Conservation (phyloP, 352 stramenopile species). For the Globisporangium spiculum region DNA sequence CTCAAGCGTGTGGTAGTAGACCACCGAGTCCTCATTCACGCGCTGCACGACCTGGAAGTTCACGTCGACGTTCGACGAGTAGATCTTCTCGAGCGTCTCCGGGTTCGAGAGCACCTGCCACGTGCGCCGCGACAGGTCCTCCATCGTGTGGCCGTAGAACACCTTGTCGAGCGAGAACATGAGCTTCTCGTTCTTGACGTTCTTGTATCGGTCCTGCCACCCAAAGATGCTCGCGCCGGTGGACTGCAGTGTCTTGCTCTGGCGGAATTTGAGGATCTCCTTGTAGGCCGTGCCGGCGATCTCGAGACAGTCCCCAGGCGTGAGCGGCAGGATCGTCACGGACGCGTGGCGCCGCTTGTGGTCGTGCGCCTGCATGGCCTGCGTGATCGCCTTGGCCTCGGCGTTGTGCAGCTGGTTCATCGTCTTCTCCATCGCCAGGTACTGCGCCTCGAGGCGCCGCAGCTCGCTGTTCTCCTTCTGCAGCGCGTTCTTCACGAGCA, state of each 20-base stretch:
- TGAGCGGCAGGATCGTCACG: slow-evolving; percentile 42
- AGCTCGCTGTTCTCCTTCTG: slow-evolving; percentile 58
- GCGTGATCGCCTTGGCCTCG: slow-evolving; percentile 38
- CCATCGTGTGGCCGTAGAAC: slow-evolving; percentile 33
- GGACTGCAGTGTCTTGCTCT: slow-evolving; percentile 39
- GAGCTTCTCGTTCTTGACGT: slow-evolving; percentile 47
- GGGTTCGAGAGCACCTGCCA: slow-evolving; percentile 55
- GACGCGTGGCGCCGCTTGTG: slow-evolving; percentile 19
- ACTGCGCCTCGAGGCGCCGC: slow-evolving; percentile 36
- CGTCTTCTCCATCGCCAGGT: slow-evolving; percentile 48
- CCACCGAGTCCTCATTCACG: slow-evolving; percentile 49
- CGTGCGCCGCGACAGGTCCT: slow-evolving; percentile 37
- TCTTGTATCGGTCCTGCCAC: slow-evolving; percentile 57
- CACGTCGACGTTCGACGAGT: slow-evolving; percentile 46
- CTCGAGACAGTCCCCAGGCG: slow-evolving; percentile 35
- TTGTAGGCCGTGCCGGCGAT: slow-evolving; percentile 46
- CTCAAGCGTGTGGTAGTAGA: slow-evolving; percentile 75
- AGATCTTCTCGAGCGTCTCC: slow-evolving; percentile 44
- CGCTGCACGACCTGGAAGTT: slow-evolving; percentile 66
- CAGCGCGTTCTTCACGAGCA: slow-evolving; percentile 44
- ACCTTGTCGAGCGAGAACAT: slow-evolving; percentile 69
- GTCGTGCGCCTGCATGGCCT: slow-evolving; percentile 20
- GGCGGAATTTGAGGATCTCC: slow-evolving; percentile 51
- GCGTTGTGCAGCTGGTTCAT: slow-evolving; percentile 32
- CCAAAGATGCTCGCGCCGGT: slow-evolving; percentile 60